Conservation (phyloP, 108 stramenopile genomes). For the Aurantiochytrium sp. region DNA sequence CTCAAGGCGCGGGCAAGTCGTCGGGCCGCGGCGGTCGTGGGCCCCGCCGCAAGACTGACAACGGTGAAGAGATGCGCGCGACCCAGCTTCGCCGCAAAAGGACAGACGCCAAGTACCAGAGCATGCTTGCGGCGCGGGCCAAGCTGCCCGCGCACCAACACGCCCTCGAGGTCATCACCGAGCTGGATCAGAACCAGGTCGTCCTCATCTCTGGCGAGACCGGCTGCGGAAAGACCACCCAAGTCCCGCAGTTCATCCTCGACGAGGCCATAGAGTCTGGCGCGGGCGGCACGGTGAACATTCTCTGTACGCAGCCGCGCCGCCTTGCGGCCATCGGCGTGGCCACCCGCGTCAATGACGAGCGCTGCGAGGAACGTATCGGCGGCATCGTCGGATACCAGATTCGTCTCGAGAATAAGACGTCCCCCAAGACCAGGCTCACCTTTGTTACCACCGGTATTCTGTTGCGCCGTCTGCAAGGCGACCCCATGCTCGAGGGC, state of each 20-base stretch:
- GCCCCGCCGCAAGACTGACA: background rate
- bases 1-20: background rate
- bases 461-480: conserved; percentile 73
- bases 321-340: conserved; percentile 59
- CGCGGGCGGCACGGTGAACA: conserved; percentile 55
- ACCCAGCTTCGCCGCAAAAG: background rate
- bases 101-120: background rate
- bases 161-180: background rate
- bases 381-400: conserved; percentile 71
- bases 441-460: conserved; percentile 85
- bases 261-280: conserved; percentile 46
- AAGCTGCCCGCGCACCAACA: background rate
- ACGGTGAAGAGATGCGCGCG: background rate
- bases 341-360: conserved; percentile 51
- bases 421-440: conserved; percentile 64
- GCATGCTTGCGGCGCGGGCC: background rate
- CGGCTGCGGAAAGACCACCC: conserved; percentile 69
- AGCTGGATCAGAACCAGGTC: background rate
- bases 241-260: conserved; percentile 72
- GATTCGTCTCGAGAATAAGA: conserved; percentile 72
- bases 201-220: conserved; percentile 47
- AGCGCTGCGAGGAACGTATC: conserved; percentile 38
- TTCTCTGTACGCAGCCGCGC: conserved; percentile 65
- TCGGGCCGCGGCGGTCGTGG: no score
- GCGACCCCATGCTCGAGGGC: conserved; percentile 63